These are phyloP conservation scores for Choanephora cucurbitarum DNA, from an alignment of 371 early-diverging fungal genomes.

Conservation along the genomic window DNA sequence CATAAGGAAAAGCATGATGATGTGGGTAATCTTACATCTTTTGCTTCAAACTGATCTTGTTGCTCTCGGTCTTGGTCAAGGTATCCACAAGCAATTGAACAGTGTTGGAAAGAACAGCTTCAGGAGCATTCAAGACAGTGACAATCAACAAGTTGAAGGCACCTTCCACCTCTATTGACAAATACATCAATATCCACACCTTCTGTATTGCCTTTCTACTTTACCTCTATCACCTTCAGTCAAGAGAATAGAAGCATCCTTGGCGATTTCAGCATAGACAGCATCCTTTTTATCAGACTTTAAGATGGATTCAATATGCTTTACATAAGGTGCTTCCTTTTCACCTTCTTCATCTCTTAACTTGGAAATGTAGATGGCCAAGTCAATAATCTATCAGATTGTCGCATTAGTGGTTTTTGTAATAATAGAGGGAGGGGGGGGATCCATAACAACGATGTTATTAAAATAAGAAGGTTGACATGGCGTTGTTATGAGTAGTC, in stretches of 20 bases:
- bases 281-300: constrained; percentile 62
- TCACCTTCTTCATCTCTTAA: constrained; percentile 58
- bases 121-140: constrained; percentile 42
- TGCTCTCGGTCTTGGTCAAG: constrained; percentile 53
- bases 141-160: constrained; percentile 76
- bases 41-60: constrained; percentile 59
- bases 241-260: constrained; percentile 63
- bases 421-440: no score
- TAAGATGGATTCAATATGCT: constrained; percentile 53
- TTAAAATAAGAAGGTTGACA: no score
- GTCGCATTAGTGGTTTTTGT: background rate
- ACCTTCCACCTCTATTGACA: constrained; percentile 64
- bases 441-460: no score
- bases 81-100: constrained; percentile 56
- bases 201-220: background rate
- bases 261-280: constrained; percentile 58
- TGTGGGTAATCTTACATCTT: constrained; percentile 65
- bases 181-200: background rate
- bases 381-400: constrained; percentile 53
- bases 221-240: constrained; percentile 63
- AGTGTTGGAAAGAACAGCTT: constrained; percentile 36
- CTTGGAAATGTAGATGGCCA: constrained; percentile 60
- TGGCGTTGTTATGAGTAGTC: no score
- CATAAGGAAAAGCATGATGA: no score
- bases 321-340: constrained; percentile 51